These are phyloP conservation scores for Fusarium oxysporum DNA, from an alignment of 2,329 filamentous ascomycete genomes.

Conservation along the genomic window DNA sequence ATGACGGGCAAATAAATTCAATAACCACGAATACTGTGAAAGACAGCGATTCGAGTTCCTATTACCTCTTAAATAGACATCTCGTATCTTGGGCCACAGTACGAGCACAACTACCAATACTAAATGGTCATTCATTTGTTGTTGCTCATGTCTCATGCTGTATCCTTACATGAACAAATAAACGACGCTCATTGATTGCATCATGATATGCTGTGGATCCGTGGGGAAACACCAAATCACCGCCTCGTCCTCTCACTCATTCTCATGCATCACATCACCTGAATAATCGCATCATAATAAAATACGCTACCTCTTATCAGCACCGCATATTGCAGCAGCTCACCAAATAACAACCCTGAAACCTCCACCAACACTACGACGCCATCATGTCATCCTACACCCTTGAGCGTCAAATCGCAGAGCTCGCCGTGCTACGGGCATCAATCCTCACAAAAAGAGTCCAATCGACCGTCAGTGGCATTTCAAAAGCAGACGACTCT, in stretches of 20 bases:
- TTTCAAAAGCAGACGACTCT: conserved; percentile 68
- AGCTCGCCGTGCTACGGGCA: conserved; percentile 65
- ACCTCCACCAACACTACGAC: neutral
- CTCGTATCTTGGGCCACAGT: neutral
- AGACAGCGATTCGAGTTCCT: neutral
- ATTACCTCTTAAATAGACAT: neutral
- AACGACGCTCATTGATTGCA: conserved; percentile 2
- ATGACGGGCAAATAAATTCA: neutral
- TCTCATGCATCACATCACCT: neutral
- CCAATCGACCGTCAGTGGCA: conserved; percentile 57
- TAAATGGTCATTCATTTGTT: neutral
- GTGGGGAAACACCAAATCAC: conserved; percentile 5
- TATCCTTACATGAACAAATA: neutral
- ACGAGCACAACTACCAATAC: neutral
- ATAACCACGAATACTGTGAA: neutral
- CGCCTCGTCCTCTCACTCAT: neutral
- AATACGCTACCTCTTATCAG: neutral
- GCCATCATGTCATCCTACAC: conserved; percentile 42
- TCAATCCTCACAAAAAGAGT: conserved; percentile 66
- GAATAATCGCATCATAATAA: neutral
- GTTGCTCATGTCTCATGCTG: neutral
- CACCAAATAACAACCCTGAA: neutral
- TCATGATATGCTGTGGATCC: conserved; percentile 3
- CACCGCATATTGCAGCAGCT: neutral
- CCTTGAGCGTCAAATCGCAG: conserved; percentile 50